Percentiles rank a stretch among this genome's conserved stretches.
phyloP scores from a whole-genome alignment of 2,329 filamentous ascomycete genomes.

The Fusarium guadeloupense region DNA sequence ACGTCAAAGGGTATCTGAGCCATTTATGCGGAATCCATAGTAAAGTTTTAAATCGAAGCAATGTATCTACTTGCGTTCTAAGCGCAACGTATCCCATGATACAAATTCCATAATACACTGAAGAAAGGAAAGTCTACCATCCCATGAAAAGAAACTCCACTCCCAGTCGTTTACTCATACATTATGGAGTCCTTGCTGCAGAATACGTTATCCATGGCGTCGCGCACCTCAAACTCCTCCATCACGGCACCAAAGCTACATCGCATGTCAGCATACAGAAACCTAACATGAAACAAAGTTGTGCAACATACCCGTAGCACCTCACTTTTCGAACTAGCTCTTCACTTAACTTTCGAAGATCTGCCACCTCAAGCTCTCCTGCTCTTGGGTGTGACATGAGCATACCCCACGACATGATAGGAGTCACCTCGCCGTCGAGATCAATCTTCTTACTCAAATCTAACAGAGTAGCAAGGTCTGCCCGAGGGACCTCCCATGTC shows the following conservation, averaged over 20 bases:
- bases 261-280: constrained; percentile 1
- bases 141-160: too few relatives aligned
- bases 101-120: neutral
- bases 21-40: too few relatives aligned
- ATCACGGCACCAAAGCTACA: constrained; percentile 69
- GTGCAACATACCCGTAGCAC: constrained; percentile 83
- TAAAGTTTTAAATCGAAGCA: too few relatives aligned
- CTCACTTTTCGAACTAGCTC: constrained; percentile 83
- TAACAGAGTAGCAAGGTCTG: constrained; percentile 81
- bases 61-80: too few relatives aligned
- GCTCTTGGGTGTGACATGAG: constrained; percentile 78
- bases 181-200: constrained; percentile 27
- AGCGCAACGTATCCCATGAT: neutral
- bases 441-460: constrained; percentile 85
- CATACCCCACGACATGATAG: constrained; percentile 93
- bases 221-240: constrained; percentile 75
- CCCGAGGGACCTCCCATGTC: constrained; percentile 81
- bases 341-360: constrained; percentile 76
- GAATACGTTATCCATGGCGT: constrained; percentile 75
- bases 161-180: constrained; percentile 6
- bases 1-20: too few relatives aligned
- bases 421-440: constrained; percentile 90
- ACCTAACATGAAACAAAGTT: neutral
- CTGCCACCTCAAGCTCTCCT: constrained; percentile 68
- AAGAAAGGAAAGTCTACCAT: too few relatives aligned